Conservation (phyloP, 148 eudicot species). For the Camellia granthamiana region DNA sequence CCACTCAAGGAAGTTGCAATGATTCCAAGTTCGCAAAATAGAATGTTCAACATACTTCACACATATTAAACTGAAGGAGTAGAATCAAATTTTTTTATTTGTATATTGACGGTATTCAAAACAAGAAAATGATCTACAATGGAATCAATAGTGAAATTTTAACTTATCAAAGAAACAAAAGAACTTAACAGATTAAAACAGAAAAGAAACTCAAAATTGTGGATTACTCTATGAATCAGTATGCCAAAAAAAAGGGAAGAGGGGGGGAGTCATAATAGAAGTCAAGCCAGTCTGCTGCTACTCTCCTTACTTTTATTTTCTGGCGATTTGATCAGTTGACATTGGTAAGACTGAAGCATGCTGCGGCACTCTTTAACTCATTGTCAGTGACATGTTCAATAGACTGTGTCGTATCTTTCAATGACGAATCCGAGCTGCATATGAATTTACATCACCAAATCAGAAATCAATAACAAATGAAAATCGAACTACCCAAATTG, state of each 20-base stretch:
- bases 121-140: not conserved
- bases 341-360: constrained; percentile 72
- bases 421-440: constrained; percentile 69
- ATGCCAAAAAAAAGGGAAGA: not conserved
- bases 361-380: constrained; percentile 70
- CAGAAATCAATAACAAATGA: not conserved
- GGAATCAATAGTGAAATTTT: not conserved
- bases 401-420: constrained; percentile 51
- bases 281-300: constrained; percentile 12
- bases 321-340: constrained; percentile 39
- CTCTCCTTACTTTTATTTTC: not conserved
- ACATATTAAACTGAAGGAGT: not conserved
- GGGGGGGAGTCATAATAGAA: constrained; percentile 4
- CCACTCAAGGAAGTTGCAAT: not conserved
- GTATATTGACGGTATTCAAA: not conserved
- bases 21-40: not conserved
- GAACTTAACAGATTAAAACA: not conserved
- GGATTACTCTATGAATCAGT: not conserved
- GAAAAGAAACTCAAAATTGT: not conserved
- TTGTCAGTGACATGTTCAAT: constrained; percentile 55
- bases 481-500: not conserved
- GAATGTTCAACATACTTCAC: not conserved
- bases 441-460: not conserved
- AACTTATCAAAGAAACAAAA: constrained; percentile 3
- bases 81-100: not conserved